These are phyloP conservation scores for Calvatia gigantea DNA, from an alignment of 768 basidiomycete species.

Conservation along the genomic window DNA sequence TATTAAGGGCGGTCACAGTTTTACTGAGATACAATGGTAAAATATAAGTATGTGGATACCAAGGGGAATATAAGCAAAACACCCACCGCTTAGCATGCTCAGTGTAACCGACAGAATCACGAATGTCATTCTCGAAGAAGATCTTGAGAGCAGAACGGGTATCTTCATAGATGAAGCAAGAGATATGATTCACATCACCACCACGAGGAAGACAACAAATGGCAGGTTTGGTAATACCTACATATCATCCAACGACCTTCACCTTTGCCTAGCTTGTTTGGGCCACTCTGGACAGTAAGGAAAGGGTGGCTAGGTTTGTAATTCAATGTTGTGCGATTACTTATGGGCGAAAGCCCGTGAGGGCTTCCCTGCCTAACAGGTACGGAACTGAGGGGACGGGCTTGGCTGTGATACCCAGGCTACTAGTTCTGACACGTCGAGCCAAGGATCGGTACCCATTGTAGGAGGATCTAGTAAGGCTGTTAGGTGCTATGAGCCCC, in stretches of 20 bases:
- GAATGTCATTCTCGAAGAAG: slow-evolving; percentile 71
- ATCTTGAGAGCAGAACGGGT: slow-evolving; percentile 80
- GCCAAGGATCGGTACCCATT: no score
- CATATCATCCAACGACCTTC: background rate
- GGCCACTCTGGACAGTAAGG: no score
- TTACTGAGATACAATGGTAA: slow-evolving; percentile 45
- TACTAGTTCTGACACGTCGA: no score
- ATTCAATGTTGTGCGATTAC: no score
- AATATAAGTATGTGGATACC: background rate
- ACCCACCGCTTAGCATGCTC: slow-evolving; percentile 83
- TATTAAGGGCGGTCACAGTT: slow-evolving; percentile 87
- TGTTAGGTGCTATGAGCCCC: no score
- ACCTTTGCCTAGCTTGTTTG: no score
- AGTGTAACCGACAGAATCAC: slow-evolving; percentile 90
- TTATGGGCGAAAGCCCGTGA: no score
- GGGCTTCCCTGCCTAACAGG: no score
- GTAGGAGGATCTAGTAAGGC: no score
- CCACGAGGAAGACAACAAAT: slow-evolving; percentile 80
- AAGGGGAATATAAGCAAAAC: background rate
- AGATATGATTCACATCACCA: slow-evolving; percentile 82
- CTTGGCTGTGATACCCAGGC: no score
- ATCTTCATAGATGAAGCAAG: slow-evolving; percentile 76
- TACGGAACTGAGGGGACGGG: no score
- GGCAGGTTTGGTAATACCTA: slow-evolving; percentile 56
- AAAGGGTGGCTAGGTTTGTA: no score